These are phyloP conservation scores for Ambrosia trifida DNA, from an alignment of 129 eudicot species.

Conservation along the genomic window DNA sequence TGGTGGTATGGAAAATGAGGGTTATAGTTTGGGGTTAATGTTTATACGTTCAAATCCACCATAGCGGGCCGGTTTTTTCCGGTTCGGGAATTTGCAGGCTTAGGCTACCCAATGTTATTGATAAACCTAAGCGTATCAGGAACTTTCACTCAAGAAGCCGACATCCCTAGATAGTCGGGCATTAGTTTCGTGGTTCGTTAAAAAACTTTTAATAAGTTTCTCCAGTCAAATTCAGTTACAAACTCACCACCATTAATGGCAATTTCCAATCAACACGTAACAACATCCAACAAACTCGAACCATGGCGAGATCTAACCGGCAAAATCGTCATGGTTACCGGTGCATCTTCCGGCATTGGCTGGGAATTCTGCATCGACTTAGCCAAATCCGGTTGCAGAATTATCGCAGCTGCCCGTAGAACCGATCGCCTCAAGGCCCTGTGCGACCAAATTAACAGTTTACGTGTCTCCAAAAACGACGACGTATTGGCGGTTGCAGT, in stretches of 20 bases:
- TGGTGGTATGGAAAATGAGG: too few relatives aligned
- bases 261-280: not conserved
- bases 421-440: constrained; percentile 10
- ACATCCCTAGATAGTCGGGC: too few relatives aligned
- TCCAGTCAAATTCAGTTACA: not conserved
- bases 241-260: not conserved
- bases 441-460: constrained; percentile 11
- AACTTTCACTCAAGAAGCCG: too few relatives aligned
- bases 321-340: constrained; percentile 18
- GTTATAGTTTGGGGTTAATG: too few relatives aligned
- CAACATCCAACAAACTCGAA: not conserved
- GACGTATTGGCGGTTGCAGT: constrained; percentile 43
- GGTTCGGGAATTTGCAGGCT: too few relatives aligned
- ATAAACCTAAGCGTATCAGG: too few relatives aligned
- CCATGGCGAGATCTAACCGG: constrained; percentile 18
- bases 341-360: constrained; percentile 28
- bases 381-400: constrained; percentile 14
- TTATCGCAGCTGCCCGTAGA: constrained; percentile 21
- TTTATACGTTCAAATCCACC: too few relatives aligned
- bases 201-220: not conserved
- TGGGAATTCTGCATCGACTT: constrained; percentile 22
- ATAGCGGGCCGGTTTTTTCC: too few relatives aligned
- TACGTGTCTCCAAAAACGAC: not conserved
- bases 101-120: too few relatives aligned
- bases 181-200: too few relatives aligned